Evolutionary conservation across 345 rosid genomes (phyloP).

Genomic region (Eucalyptus fibrosa): DNA sequence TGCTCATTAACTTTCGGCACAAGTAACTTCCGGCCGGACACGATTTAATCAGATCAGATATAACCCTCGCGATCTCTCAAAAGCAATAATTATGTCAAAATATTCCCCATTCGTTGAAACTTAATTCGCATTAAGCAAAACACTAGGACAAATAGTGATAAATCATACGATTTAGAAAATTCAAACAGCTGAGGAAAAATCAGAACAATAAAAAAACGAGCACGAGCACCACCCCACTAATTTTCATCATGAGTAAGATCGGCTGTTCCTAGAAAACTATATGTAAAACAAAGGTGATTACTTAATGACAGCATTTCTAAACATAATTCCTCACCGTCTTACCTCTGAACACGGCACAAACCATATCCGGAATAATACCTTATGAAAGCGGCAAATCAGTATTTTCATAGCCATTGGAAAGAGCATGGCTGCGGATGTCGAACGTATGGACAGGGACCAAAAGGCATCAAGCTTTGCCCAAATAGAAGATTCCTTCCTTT

Average conservation of each 20-base stretch:
- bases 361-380: not conserved
- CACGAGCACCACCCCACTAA: not conserved
- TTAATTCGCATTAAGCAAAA: not conserved
- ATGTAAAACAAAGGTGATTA: not conserved
- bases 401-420: not conserved
- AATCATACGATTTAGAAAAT: not conserved
- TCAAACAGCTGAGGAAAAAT: not conserved
- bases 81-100: not conserved
- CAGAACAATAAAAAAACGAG: not conserved
- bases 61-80: not conserved
- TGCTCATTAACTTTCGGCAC: not conserved
- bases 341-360: not conserved
- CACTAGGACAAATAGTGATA: not conserved
- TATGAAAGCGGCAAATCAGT: not conserved
- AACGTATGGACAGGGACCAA: not conserved
- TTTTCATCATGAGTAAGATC: not conserved
- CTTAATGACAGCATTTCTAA: not conserved
- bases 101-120: not conserved
- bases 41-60: not conserved
- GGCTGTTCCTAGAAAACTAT: not conserved
- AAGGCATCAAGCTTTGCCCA: not conserved
- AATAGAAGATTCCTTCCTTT: too few species aligned
- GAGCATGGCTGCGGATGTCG: not conserved
- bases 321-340: not conserved
- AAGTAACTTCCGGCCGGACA: not conserved